phyloP scores from a whole-genome alignment of 2,329 filamentous ascomycete species.

The Aspergillus proliferans region DNA sequence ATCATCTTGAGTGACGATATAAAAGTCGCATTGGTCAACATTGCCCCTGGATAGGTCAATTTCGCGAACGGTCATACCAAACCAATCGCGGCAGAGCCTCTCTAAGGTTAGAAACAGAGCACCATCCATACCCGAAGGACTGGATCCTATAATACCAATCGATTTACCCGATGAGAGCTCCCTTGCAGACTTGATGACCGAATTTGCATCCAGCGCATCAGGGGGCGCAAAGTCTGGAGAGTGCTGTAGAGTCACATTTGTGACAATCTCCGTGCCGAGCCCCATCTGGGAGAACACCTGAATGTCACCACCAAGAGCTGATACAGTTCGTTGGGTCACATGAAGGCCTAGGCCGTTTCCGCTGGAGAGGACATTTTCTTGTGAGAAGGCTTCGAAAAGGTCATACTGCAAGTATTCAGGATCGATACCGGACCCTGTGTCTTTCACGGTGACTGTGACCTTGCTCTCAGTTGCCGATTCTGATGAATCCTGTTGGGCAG shows the following conservation, averaged over 20 bases:
- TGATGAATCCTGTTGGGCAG: neutral
- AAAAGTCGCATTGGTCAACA: constrained; percentile 11
- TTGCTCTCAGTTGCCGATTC: constrained; percentile 1
- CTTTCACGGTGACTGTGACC: constrained; percentile 18
- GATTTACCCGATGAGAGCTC: constrained; percentile 7
- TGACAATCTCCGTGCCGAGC: constrained; percentile 19
- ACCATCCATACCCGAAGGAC: constrained; percentile 8
- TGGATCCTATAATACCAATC: constrained; percentile 17
- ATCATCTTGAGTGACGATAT: constrained; percentile 17
- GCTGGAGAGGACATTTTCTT: constrained; percentile 50
- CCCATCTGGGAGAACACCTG: constrained; percentile 18
- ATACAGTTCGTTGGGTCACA: constrained; percentile 43
- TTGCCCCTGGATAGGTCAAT: constrained; percentile 2
- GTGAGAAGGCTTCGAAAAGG: constrained; percentile 54
- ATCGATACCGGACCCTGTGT: constrained; percentile 26
- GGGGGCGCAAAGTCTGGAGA: neutral
- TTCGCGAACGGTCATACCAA: constrained; percentile 9
- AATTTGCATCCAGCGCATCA: neutral
- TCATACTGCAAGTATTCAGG: constrained; percentile 17
- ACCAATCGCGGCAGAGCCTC: constrained; percentile 17
- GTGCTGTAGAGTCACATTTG: constrained; percentile 3
- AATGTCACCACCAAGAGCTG: constrained; percentile 21
- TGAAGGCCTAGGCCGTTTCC: constrained; percentile 58
- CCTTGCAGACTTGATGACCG: neutral
- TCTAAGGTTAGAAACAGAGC: constrained; percentile 12